Evolutionary conservation across 1,139 yeast species (phyloP), one percentile per base, ranked within the genome.

Genomic region (Debaryomycetaceae sp.): DNA sequence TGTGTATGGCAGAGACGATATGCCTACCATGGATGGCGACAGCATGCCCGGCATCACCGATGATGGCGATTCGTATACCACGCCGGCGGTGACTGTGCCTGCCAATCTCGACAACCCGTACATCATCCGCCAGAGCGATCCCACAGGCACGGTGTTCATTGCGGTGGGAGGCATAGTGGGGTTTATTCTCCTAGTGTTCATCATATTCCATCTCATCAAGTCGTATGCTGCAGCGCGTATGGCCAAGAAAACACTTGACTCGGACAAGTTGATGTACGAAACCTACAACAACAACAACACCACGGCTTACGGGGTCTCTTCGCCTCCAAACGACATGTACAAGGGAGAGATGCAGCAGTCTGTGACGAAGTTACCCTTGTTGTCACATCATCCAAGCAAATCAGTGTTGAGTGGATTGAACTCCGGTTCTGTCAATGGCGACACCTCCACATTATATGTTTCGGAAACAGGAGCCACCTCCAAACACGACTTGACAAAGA

Each of bases 91-190:
- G n/a, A 69, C 79, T 1, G 85, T 87, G 5, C 95, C 95, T 0
- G 66, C 82, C 24, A 72, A 72, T 35, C 56, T 60, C 38, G 60
- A 68, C 41, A 87, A 87, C 62, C 96, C 96, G 8, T 83, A 75
- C 57, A 72, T 87, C 34, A 63, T 75, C 50, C 64, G 72, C 42
- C 68, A 79, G 9, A 61, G 58, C 33, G 69, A 74, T 43, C 87
- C 89, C 1, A 72, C 78, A 43, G 95, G 96, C 1, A 84, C 93
- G 0, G 90, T 87, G 3, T 87, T 87, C 63, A 87, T 87, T 49
- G 87, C 87, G 0, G 85, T 86, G 27, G 96, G 95, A 0, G 72
- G 84, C 9, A 72, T 83, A 38, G 80, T 84, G 4, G 87, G 84
- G 1, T 80, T 78, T 24, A 65, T 82, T 13, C 65, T 75, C 24